Evolutionary conservation across 2,329 filamentous ascomycete species (phyloP), one percentile per base, ranked within the genome.

Genomic region (Lecanicillium sp.): DNA sequence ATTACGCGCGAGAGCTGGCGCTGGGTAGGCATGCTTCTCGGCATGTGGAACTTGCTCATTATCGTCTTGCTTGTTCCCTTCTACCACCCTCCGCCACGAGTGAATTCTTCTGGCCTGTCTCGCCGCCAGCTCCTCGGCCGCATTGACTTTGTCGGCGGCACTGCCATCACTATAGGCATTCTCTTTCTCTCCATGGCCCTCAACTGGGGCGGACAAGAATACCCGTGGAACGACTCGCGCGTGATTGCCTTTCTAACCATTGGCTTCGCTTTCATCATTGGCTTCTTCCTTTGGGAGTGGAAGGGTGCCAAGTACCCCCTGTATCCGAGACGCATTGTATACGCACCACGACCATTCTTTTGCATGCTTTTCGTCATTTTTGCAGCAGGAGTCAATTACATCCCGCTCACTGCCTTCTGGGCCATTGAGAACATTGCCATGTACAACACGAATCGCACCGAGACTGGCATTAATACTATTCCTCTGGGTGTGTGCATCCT

Each of bases 1-100:
- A 72, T 76, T 17, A 59, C 71, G 6, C 49, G 61, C 22, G 59
- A 64, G n/a, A 62, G 54, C 32, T 79, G 75, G 73, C 60, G 76
- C 42, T 77, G 68, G 44, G 63, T 74, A 19, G 73, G 72, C 8
- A 52, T 74, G 10, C 55, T 79, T 11, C 68, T 71, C 15, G 69
- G 62, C 3, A 50, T 71, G 15, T 78, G 72, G 68, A 62, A 68
- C 11, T 62, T 69, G 19, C 49, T 73, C 29, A 74, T 71, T 4
- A 59, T 80, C 30, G 45, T 72, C 4, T 53, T 76, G 22, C 68
- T 69, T 3, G 56, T 63, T 6, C 49, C 73, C 36, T 73, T 72
- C 53, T 77, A 77, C 53, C 65, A 65, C 44, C 72, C 72, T 14
- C 73, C 72, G 18, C 64, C 68, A 5, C 60, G 69, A 13, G 54